A percentile compares a stretch with the other conserved stretches of the same genome.
These are phyloP conservation scores for Colletotrichum sp. DNA, from an alignment of 2,329 filamentous ascomycete genomes.

Conservation along the genomic window DNA sequence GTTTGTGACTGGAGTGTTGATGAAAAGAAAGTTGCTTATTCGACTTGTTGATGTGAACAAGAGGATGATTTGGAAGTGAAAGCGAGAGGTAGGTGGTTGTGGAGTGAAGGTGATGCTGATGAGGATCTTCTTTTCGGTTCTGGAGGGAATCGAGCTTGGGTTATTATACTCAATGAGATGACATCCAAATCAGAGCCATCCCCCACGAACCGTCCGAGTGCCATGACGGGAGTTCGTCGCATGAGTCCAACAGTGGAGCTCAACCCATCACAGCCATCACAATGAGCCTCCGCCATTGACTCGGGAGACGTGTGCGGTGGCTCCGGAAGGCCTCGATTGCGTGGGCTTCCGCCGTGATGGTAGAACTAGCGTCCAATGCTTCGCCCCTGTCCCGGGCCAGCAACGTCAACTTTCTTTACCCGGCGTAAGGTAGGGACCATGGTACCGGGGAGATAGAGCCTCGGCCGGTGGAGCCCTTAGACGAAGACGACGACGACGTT, in stretches of 20 bases:
- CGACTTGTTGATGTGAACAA: background rate
- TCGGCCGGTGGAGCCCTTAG: background rate
- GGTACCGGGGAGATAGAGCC: background rate
- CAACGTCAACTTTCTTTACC: background rate
- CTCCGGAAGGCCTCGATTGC: background rate
- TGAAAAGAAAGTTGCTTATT: background rate
- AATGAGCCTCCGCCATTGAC: background rate
- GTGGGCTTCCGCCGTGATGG: background rate
- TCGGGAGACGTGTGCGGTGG: background rate
- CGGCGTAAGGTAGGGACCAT: background rate
- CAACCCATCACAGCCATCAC: background rate
- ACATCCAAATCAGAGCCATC: background rate
- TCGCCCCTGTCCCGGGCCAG: background rate
- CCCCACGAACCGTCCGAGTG: background rate
- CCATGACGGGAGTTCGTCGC: background rate
- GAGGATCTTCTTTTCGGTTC: background rate
- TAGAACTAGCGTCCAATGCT: background rate
- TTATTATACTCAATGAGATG: slow-evolving; percentile 2
- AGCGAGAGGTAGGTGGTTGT: background rate
- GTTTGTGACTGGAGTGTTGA: background rate
- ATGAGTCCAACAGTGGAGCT: background rate
- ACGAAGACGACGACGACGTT: background rate
- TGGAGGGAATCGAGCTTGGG: background rate
- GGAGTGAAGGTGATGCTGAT: slow-evolving; percentile 1
- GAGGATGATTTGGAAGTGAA: background rate